Percentiles rank a stretch among this genome's conserved stretches.
These are phyloP conservation scores for Adansonia rubrostipa DNA, from an alignment of 441 rosid genomes.

Conservation along the genomic window DNA sequence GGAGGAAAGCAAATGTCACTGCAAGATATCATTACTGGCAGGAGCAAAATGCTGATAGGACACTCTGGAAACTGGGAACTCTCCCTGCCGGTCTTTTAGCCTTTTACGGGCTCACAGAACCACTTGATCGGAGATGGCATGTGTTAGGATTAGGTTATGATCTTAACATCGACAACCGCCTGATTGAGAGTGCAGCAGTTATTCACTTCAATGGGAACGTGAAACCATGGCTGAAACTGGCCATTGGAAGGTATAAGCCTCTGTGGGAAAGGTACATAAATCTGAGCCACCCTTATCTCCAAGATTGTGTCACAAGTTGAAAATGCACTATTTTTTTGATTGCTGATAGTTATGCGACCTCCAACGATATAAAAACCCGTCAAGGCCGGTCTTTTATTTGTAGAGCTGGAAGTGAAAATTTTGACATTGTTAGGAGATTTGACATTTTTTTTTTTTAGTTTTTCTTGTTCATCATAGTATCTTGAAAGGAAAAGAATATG, in stretches of 20 bases:
- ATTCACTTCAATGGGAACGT: constrained; percentile 87
- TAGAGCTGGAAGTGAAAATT: constrained; percentile 46
- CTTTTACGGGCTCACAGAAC: constrained; percentile 90
- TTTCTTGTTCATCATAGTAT: constrained; percentile 31
- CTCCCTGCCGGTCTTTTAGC: constrained; percentile 88
- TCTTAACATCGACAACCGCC: constrained; percentile 73
- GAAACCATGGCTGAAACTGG: constrained; percentile 95
- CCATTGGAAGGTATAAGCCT: constrained; percentile 77
- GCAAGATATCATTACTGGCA: constrained; percentile 81
- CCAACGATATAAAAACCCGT: constrained; percentile 10
- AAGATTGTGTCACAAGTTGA: constrained; percentile 58
- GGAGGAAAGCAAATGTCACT: constrained; percentile 92
- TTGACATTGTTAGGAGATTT: constrained; percentile 46
- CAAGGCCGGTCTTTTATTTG: constrained; percentile 27
- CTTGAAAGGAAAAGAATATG: constrained; percentile 14
- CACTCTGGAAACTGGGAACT: constrained; percentile 90
- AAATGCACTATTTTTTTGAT: constrained; percentile 28
- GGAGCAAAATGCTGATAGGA: constrained; percentile 65
- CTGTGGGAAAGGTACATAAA: constrained; percentile 80
- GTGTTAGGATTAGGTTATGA: constrained; percentile 94
- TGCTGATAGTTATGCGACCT: constrained; percentile 29
- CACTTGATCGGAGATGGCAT: constrained; percentile 96
- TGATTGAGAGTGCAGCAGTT: constrained; percentile 91
- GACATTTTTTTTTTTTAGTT: background rate
- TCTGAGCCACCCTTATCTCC: constrained; percentile 67